Evolutionary conservation across 2,329 filamentous ascomycete genomes (phyloP).

Genomic region (Didymella segeticola): DNA sequence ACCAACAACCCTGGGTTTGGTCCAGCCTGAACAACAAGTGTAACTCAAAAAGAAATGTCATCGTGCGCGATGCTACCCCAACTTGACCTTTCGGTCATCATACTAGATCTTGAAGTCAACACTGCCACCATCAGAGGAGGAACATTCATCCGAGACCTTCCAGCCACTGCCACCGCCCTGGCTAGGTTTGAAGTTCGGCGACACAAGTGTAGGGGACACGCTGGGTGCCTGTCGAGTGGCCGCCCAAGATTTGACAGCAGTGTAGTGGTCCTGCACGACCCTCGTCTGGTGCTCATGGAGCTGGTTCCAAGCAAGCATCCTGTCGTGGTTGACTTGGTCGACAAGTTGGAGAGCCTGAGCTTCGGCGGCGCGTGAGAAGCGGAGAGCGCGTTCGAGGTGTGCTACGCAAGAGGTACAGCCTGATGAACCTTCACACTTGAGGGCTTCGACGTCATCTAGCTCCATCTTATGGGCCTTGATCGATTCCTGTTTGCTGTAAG

Average conservation of each 20-base stretch:
- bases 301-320: not conserved
- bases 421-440: not conserved
- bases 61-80: not conserved
- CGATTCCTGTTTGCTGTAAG: not conserved
- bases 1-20: not conserved
- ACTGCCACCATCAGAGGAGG: not conserved
- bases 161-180: not conserved
- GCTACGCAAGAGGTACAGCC: not conserved
- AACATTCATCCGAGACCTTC: not conserved
- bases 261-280: not conserved
- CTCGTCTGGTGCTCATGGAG: not conserved
- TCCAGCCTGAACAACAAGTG: not conserved
- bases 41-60: not conserved
- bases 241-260: not conserved
- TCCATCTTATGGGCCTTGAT: not conserved
- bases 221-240: not conserved
- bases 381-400: not conserved
- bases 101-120: not conserved
- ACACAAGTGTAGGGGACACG: not conserved
- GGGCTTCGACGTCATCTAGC: not conserved
- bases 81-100: not conserved
- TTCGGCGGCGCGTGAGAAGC: not conserved
- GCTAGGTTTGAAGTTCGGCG: not conserved
- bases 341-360: constrained; percentile 1
- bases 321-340: constrained; percentile 1